phyloP scores from a whole-genome alignment of 331 rosid species.

The Saraca asoca region DNA sequence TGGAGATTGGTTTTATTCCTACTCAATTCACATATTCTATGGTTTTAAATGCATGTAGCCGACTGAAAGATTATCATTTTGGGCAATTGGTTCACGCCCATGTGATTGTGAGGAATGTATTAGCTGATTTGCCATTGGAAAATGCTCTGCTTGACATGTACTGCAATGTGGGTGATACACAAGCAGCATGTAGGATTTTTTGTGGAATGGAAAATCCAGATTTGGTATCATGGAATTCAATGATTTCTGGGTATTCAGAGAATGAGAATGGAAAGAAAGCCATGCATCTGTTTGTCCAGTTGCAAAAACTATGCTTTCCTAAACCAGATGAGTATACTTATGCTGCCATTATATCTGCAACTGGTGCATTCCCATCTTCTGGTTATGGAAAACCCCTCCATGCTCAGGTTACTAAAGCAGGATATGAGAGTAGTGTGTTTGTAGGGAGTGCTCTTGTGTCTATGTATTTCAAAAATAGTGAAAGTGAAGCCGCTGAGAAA shows the following conservation, averaged over 20 bases:
- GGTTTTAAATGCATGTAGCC: constrained; percentile 66
- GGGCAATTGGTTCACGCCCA: constrained; percentile 67
- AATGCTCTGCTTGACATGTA: constrained; percentile 86
- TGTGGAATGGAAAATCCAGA: constrained; percentile 50
- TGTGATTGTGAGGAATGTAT: constrained; percentile 49
- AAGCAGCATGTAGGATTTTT: constrained; percentile 55
- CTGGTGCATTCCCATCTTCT: constrained; percentile 40
- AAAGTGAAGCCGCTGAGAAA: constrained; percentile 53
- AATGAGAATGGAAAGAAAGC: constrained; percentile 62
- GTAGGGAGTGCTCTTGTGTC: constrained; percentile 75
- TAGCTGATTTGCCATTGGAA: constrained; percentile 60
- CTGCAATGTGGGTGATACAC: constrained; percentile 60
- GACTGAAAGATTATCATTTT: constrained; percentile 40
- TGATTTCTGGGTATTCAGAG: constrained; percentile 73
- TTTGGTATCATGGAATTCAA: constrained; percentile 85
- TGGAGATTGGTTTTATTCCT: constrained; percentile 54
- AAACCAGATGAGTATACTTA: constrained; percentile 76
- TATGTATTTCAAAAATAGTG: constrained; percentile 74
- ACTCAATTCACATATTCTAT: constrained; percentile 66
- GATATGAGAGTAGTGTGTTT: constrained; percentile 57
- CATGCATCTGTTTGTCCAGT: constrained; percentile 53
- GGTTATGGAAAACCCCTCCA: constrained; percentile 68
- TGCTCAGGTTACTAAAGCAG: constrained; percentile 62
- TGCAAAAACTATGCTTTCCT: constrained; percentile 40
- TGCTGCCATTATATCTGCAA: constrained; percentile 61